A percentile compares a stretch with the other conserved stretches of the same genome.
Conservation (phyloP, 139 green algal species). For the Axilococcus clingmanii region DNA sequence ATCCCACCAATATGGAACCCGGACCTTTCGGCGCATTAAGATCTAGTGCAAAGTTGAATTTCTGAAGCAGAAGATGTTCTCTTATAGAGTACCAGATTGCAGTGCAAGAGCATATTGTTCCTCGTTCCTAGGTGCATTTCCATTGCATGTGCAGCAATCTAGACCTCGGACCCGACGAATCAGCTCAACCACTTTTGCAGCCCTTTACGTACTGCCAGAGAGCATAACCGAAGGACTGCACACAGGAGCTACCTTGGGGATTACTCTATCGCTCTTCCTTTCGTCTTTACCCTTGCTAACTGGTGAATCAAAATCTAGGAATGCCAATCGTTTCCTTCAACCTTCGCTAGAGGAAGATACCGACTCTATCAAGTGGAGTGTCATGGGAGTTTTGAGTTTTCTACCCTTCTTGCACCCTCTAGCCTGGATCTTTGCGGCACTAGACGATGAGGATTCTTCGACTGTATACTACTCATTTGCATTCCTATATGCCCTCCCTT, state of each 20-base stretch:
- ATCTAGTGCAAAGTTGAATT: too few relatives aligned
- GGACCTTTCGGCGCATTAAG: too few relatives aligned
- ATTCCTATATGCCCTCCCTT: conserved; percentile 49
- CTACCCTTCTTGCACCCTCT: conserved; percentile 54
- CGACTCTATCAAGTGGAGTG: conserved; percentile 40
- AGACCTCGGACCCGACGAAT: neutral
- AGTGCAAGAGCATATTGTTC: too few relatives aligned
- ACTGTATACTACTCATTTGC: conserved; percentile 45
- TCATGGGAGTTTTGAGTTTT: conserved; percentile 50
- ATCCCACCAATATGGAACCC: too few relatives aligned
- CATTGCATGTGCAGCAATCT: too few relatives aligned
- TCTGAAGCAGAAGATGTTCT: too few relatives aligned
- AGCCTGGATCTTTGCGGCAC: conserved; percentile 56
- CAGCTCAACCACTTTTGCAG: neutral
- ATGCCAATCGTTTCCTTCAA: conserved; percentile 11
- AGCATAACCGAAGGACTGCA: conserved; percentile 10
- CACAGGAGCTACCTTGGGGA: conserved; percentile 6
- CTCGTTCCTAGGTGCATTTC: too few relatives aligned
- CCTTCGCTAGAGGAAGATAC: conserved; percentile 11
- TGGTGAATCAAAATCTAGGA: conserved; percentile 17
- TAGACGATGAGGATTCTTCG: conserved; percentile 35
- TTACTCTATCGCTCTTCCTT: conserved; percentile 5
- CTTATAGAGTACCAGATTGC: too few relatives aligned
- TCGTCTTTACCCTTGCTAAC: conserved; percentile 26
- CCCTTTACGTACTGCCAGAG: neutral